Evolutionary conservation across 176 grass and related monocot species (phyloP).

Genomic region (Aegilops longissima): DNA sequence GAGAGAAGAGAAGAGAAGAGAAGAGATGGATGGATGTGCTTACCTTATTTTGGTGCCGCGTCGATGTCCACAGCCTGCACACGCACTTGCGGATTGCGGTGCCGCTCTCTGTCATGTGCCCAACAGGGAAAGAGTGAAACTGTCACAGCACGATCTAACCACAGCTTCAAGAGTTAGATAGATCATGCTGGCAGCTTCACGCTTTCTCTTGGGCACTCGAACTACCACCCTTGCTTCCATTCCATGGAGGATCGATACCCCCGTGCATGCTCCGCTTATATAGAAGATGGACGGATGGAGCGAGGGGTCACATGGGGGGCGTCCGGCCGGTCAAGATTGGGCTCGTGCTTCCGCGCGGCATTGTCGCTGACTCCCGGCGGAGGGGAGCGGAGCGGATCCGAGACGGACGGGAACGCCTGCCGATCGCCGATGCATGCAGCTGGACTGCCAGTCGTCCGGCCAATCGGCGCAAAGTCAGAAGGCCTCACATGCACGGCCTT

Average conservation of each 20-base stretch:
- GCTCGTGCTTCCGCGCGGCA: neutral
- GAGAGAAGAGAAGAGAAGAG: too few species aligned
- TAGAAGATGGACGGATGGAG: neutral
- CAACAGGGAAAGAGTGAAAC: constrained; percentile 78
- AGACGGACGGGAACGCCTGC: constrained; percentile 18
- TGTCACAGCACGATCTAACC: constrained; percentile 95
- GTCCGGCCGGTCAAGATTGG: neutral
- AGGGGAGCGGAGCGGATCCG: constrained; percentile 17
- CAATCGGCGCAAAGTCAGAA: constrained; percentile 43
- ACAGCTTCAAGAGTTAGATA: constrained; percentile 50
- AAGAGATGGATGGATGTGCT: too few species aligned
- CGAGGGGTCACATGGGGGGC: neutral
- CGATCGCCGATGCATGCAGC: neutral
- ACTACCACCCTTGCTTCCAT: too few species aligned
- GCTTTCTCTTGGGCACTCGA: constrained; percentile 53
- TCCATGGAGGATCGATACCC: neutral
- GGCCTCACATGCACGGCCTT: constrained; percentile 9
- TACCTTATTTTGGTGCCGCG: too few species aligned
- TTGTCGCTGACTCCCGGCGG: constrained; percentile 40
- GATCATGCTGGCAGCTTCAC: constrained; percentile 99
- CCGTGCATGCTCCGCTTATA: constrained; percentile 13
- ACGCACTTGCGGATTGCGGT: too few species aligned
- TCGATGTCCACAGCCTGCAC: too few species aligned
- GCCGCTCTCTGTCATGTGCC: constrained; percentile 24
- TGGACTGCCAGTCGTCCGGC: neutral